Percentiles rank a stretch among this genome's conserved stretches.
Evolutionary conservation across 2,329 filamentous ascomycete species (phyloP).

Genomic region (Colletotrichum liriopes): DNA sequence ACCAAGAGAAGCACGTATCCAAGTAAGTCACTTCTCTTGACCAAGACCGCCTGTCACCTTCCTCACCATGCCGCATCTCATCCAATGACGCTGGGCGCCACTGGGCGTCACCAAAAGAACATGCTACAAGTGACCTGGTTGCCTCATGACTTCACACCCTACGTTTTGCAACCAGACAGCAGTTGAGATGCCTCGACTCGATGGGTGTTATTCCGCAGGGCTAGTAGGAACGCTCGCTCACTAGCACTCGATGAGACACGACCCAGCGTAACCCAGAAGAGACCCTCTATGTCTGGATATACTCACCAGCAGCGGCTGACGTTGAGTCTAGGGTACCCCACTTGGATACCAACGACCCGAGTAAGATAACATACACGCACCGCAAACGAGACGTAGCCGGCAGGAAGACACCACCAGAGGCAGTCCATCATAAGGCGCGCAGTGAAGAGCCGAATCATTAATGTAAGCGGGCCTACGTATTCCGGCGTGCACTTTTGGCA

Average conservation of each 20-base stretch:
- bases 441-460: neutral
- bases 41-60: neutral
- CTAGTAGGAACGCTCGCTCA: neutral
- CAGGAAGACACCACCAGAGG: neutral
- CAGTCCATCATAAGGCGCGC: neutral
- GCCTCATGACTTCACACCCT: neutral
- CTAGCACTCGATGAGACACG: neutral
- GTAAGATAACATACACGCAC: neutral
- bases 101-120: neutral
- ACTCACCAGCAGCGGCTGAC: neutral
- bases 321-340: no score
- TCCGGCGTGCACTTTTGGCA: neutral
- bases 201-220: neutral
- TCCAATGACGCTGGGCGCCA: neutral
- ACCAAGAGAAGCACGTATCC: neutral
- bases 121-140: neutral
- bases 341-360: neutral
- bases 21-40: neutral
- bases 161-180: neutral
- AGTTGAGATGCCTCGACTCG: neutral
- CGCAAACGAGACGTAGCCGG: neutral
- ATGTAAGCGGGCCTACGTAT: neutral
- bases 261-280: neutral
- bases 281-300: neutral
- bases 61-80: neutral